A percentile compares a stretch with the other conserved stretches of the same genome.
Evolutionary conservation across 176 grass and related monocot genomes (phyloP).

Genomic region (Typha latifolia): DNA sequence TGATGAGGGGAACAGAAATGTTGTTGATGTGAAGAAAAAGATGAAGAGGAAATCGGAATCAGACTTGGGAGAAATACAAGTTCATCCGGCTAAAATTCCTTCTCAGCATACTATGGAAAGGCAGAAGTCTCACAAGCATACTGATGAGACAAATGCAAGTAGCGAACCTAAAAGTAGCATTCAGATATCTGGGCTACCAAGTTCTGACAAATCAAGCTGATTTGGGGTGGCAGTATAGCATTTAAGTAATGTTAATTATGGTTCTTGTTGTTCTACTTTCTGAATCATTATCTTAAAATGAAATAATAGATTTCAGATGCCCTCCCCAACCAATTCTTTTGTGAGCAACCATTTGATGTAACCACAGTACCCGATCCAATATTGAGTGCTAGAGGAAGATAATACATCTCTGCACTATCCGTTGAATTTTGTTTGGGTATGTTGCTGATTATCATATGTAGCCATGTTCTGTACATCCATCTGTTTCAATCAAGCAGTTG

Average conservation of each 20-base stretch:
- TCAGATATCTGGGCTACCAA: conserved; percentile 33
- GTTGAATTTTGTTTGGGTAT: too few relatives aligned
- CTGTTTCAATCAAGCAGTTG: too few relatives aligned
- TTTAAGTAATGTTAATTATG: conserved; percentile 6
- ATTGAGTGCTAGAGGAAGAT: too few relatives aligned
- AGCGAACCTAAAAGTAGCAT: conserved; percentile 5
- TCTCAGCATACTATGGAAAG: conserved; percentile 38
- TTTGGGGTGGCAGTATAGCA: conserved; percentile 1
- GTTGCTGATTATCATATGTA: too few relatives aligned
- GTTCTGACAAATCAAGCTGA: conserved; percentile 39
- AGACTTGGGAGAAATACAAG: conserved; percentile 33
- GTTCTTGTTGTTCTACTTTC: conserved; percentile 6
- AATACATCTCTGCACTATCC: too few relatives aligned
- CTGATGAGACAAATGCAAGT: conserved; percentile 38
- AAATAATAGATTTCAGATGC: conserved; percentile 5
- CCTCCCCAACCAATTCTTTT: conserved; percentile 14
- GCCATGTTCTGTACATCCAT: too few relatives aligned
- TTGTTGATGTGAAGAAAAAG: conserved; percentile 43
- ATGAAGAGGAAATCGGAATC: conserved; percentile 52
- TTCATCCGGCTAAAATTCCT: conserved; percentile 32
- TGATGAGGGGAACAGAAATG: conserved; percentile 27
- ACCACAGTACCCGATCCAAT: not conserved
- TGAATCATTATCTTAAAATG: conserved; percentile 9
- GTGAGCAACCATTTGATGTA: conserved; percentile 19
- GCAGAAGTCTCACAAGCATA: conserved; percentile 34